These are phyloP conservation scores for Penicillium riverlandense DNA, from an alignment of 495 filamentous ascomycete genomes.

Conservation along the genomic window DNA sequence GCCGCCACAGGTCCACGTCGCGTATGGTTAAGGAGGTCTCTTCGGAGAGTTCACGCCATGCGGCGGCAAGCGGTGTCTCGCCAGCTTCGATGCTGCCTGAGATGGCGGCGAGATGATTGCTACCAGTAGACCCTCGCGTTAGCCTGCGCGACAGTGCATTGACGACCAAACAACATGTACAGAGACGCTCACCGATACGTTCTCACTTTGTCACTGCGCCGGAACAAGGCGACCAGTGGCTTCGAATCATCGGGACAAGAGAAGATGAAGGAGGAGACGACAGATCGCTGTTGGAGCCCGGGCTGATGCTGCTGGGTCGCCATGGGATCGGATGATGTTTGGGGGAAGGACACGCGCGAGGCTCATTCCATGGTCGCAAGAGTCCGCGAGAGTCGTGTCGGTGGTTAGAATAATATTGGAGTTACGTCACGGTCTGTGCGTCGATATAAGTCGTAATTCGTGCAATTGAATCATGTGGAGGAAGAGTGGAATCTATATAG, in stretches of 20 bases:
- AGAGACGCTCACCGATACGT: slow-evolving; percentile 41
- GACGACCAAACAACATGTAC: not conserved
- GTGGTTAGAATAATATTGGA: no score
- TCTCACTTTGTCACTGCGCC: slow-evolving; percentile 47
- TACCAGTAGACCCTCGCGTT: slow-evolving; percentile 4
- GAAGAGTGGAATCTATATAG: no score
- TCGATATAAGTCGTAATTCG: no score
- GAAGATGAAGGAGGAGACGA: slow-evolving; percentile 54
- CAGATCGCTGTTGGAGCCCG: slow-evolving; percentile 29
- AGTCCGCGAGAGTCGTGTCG: no score
- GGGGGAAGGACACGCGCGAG: no score
- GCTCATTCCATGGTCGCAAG: no score
- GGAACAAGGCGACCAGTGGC: slow-evolving; percentile 49
- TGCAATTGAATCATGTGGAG: no score
- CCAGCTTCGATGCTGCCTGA: slow-evolving; percentile 48
- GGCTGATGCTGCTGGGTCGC: no score
- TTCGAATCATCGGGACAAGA: slow-evolving; percentile 17
- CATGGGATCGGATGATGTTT: no score
- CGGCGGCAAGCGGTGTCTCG: slow-evolving; percentile 47
- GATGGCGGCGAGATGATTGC: slow-evolving; percentile 51
- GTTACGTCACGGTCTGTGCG: no score
- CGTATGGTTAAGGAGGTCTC: slow-evolving; percentile 47
- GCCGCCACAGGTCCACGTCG: slow-evolving; percentile 43
- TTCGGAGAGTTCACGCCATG: slow-evolving; percentile 56
- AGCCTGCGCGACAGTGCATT: not conserved